phyloP scores from a whole-genome alignment of 106 monocot species.

The Dendrobium officinale region DNA sequence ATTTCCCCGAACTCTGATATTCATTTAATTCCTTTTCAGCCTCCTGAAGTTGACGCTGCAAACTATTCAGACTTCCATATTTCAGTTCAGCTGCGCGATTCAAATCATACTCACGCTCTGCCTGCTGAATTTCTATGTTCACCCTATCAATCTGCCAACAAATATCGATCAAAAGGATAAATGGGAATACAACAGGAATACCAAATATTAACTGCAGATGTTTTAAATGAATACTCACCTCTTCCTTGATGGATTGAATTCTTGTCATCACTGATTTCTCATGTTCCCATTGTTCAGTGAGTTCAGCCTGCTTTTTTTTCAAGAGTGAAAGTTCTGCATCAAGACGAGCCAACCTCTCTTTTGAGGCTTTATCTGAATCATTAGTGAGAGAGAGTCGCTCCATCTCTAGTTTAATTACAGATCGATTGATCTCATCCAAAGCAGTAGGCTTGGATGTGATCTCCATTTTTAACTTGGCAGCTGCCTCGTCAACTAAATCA shows the following conservation, averaged over 20 bases:
- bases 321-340: constrained; percentile 69
- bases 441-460: constrained; percentile 97
- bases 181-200: neutral
- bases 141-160: constrained; percentile 88
- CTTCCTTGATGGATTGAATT: constrained; percentile 96
- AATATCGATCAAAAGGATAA: neutral
- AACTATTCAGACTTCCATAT: constrained; percentile 87
- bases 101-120: constrained; percentile 95
- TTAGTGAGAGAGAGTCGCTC: constrained; percentile 87
- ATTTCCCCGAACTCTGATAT: constrained; percentile 86
- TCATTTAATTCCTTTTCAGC: constrained; percentile 88
- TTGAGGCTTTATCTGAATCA: constrained; percentile 97
- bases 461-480: constrained; percentile 99
- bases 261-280: constrained; percentile 90
- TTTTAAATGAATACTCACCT: constrained; percentile 32
- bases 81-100: constrained; percentile 95
- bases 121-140: constrained; percentile 94
- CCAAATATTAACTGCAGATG: neutral
- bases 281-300: constrained; percentile 93
- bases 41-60: constrained; percentile 72
- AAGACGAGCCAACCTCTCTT: constrained; percentile 75
- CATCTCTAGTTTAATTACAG: constrained; percentile 96
- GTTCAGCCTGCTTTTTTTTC: constrained; percentile 76
- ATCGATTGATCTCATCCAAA: constrained; percentile 93
- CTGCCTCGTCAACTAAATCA: constrained; percentile 97